A percentile compares a stretch with the other conserved stretches of the same genome.
Conservation (phyloP, 1,139 yeast species). For the Debaryomycetaceae sp. region DNA sequence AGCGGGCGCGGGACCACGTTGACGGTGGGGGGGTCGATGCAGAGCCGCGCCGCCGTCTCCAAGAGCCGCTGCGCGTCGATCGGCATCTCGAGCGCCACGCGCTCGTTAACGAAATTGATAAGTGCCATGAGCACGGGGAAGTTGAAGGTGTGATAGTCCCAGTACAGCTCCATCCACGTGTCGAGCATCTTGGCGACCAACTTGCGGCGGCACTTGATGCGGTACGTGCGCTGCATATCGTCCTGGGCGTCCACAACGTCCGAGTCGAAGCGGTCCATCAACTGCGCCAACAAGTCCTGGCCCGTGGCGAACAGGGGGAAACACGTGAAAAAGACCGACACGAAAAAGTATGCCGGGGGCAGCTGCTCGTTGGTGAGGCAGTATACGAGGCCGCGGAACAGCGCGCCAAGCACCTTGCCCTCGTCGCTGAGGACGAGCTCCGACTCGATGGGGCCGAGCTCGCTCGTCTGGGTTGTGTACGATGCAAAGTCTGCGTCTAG, state of each 20-base stretch:
- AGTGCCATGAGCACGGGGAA: slow-evolving; percentile 53
- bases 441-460: slow-evolving; percentile 9
- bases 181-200: slow-evolving; percentile 59
- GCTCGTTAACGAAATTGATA: slow-evolving; percentile 70
- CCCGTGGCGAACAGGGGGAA: slow-evolving; percentile 70
- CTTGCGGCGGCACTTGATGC: slow-evolving; percentile 53
- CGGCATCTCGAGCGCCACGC: slow-evolving; percentile 45
- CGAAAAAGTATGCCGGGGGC: slow-evolving; percentile 60
- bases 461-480: slow-evolving; percentile 14
- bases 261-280: slow-evolving; percentile 57
- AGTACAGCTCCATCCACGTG: slow-evolving; percentile 81
- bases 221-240: slow-evolving; percentile 30
- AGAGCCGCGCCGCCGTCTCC: slow-evolving; percentile 50
- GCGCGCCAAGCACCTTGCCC: slow-evolving; percentile 62
- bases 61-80: slow-evolving; percentile 51
- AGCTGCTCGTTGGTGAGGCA: slow-evolving; percentile 62
- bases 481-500: slow-evolving; percentile 28
- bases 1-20: slow-evolving; percentile 1
- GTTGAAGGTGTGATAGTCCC: slow-evolving; percentile 62
- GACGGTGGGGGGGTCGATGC: slow-evolving; percentile 16
- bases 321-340: slow-evolving; percentile 70
- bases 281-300: slow-evolving; percentile 55
- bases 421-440: slow-evolving; percentile 38
- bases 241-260: slow-evolving; percentile 21
- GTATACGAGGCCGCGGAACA: slow-evolving; percentile 64